Evolutionary conservation across 1,284 basidiomycete species (phyloP).

Genomic region (Cerrena zonata): DNA sequence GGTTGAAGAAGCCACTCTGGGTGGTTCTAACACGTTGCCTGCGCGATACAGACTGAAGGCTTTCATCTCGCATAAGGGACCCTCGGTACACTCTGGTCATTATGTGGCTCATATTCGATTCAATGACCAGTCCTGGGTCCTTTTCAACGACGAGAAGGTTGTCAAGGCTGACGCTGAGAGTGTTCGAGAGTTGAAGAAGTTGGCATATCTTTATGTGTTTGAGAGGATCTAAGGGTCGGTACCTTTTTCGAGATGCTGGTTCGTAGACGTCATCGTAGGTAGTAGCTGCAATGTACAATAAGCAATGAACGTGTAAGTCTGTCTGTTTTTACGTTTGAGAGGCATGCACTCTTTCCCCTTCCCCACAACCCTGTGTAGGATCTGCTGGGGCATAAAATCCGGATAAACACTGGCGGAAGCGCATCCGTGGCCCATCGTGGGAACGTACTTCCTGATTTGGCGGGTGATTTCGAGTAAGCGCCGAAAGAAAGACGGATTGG

Average conservation of each 20-base stretch:
- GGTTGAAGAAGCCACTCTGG: conserved; percentile 23
- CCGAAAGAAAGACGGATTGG: not conserved
- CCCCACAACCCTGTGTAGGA: not conserved
- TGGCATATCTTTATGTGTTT: conserved; percentile 88
- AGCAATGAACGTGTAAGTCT: not conserved
- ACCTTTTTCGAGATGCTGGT: no score
- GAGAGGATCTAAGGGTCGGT: conserved; percentile 57
- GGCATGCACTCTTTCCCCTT: no score
- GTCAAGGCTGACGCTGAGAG: conserved; percentile 78
- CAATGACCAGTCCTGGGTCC: conserved; percentile 61
- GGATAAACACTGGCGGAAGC: not conserved
- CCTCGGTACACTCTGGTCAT: conserved; percentile 90
- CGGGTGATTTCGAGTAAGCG: no score
- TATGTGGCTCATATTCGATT: conserved; percentile 79
- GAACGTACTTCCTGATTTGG: no score
- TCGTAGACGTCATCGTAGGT: not conserved
- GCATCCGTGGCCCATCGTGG: no score
- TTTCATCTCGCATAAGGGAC: conserved; percentile 96
- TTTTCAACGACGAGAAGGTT: conserved; percentile 96
- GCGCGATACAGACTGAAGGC: conserved; percentile 80
- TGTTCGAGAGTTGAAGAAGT: conserved; percentile 63
- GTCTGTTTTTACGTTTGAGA: not conserved
- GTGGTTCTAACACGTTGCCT: conserved; percentile 59
- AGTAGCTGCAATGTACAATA: not conserved
- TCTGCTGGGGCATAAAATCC: not conserved